Base-by-base conservation (phyloP, 2,329 filamentous ascomycete species). In the Geosmithia morbida region DNA sequence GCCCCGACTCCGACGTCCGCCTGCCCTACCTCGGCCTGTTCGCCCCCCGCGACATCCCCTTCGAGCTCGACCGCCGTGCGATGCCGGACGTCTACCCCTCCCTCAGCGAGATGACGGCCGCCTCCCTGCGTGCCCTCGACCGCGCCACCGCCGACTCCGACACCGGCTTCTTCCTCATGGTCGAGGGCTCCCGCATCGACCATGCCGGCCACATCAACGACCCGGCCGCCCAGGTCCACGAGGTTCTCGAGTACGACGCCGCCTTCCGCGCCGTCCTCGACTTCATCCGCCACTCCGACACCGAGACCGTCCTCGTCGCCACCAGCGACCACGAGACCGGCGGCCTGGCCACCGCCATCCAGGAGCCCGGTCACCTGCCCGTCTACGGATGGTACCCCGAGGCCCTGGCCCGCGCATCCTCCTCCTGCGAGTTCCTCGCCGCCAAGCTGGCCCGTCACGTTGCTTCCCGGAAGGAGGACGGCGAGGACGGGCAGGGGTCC, bases 281-380 rank as follows among this genome's bases (percentile, higher is more conserved):
- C 49, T 98, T 96, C 60, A 72, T 98, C 49, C 75, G 87, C 44
- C 66, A 81, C 30, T 85, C 81, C 55, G 67, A 81, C 44, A 80
- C 79, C 0, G 81, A 89, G 26, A 86, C 84, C 22, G 75, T 96
- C 10, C 74, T 98, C 55, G 84, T 98, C 41, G 81, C 81, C 50
- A 98, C 92, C 2, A 94, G 87, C 49, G 92, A 98, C 64, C 92
- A 98, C 61, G 92, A 98, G 63, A 98, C 92, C 1, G 92, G 92
- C 26, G 92, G 92, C 42, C 72, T 98, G 2, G 75, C 87, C 2
- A 79, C 83, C 17, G 90, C 89, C 22, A 75, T 87, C 55, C 92
- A 79, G 58, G 64, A 71, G 44, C 69, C 70, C 11, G 67, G 66
- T 33, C 67, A 75, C 48, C 64, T 71, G 16, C 75, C 76, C 2